Percentiles rank a stretch among this genome's conserved stretches.
phyloP scores from a whole-genome alignment of 2,329 filamentous ascomycete genomes.

The Leptographium flavum region DNA sequence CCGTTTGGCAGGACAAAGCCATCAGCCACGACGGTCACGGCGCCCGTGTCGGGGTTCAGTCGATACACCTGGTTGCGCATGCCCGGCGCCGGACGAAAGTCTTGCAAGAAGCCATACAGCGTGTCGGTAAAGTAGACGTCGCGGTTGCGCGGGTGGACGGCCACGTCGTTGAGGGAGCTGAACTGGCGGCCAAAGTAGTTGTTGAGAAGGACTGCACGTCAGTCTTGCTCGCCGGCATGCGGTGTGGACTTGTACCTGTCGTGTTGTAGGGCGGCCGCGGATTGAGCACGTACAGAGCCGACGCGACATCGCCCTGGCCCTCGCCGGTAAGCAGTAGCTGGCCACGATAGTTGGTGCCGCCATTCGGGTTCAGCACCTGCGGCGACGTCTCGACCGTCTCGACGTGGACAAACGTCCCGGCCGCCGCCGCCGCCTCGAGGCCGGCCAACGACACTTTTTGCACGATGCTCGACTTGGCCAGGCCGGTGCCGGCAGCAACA shows the following conservation, averaged over 20 bases:
- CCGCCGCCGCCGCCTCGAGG: constrained; percentile 20
- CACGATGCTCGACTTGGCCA: constrained; percentile 35
- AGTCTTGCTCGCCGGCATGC: no score
- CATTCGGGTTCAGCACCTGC: constrained; percentile 34
- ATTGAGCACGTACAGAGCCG: constrained; percentile 28
- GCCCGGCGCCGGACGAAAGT: constrained; percentile 38
- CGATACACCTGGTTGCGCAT: constrained; percentile 46
- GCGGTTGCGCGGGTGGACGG: constrained; percentile 35
- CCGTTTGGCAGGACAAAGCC: constrained; percentile 41
- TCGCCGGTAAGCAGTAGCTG: constrained; percentile 34
- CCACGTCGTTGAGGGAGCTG: constrained; percentile 45
- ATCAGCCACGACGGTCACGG: constrained; percentile 41
- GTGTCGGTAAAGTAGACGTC: constrained; percentile 53
- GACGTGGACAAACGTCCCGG: constrained; percentile 6
- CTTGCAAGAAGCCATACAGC: constrained; percentile 42
- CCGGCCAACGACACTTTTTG: constrained; percentile 33
- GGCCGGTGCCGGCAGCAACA: constrained; percentile 29
- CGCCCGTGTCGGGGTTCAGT: constrained; percentile 32
- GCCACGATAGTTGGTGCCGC: constrained; percentile 33
- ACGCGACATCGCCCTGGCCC: constrained; percentile 30
- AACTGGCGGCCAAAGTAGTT: constrained; percentile 46
- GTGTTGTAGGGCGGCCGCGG: constrained; percentile 34
- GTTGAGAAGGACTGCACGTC: constrained; percentile 38
- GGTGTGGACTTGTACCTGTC: constrained; percentile 28
- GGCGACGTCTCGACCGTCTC: constrained; percentile 26